phyloP scores from a whole-genome alignment of 345 rosid genomes.

The Lagerstroemia speciosa region DNA sequence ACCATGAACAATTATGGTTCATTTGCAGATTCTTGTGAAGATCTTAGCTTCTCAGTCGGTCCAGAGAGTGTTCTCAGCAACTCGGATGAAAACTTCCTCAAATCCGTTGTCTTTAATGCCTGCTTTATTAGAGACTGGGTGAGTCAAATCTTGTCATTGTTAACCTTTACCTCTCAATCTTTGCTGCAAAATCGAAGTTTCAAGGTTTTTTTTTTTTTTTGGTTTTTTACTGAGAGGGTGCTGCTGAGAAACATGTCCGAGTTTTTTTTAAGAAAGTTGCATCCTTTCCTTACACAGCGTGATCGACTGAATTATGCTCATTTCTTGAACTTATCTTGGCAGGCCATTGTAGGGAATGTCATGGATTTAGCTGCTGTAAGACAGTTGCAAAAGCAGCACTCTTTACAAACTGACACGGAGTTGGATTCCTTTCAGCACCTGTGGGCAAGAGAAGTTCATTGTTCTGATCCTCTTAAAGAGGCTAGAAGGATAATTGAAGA shows the following conservation, averaged over 20 bases:
- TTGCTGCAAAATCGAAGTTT: background rate
- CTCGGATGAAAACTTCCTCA: slow-evolving; percentile 56
- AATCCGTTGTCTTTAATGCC: slow-evolving; percentile 39
- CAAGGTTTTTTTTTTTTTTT: background rate
- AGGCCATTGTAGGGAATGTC: slow-evolving; percentile 40
- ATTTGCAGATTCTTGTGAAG: slow-evolving; percentile 46
- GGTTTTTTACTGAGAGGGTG: background rate
- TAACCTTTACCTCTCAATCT: background rate
- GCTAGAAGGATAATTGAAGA: slow-evolving; percentile 43
- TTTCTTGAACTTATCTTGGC: slow-evolving; percentile 18
- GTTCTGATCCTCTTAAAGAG: slow-evolving; percentile 34
- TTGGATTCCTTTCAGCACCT: slow-evolving; percentile 33
- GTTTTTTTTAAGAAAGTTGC: background rate
- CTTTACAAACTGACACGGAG: slow-evolving; percentile 27
- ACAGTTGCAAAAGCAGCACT: slow-evolving; percentile 40
- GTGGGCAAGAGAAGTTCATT: slow-evolving; percentile 53
- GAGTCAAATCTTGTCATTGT: slow-evolving; percentile 26
- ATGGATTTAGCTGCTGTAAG: slow-evolving; percentile 34
- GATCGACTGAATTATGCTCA: background rate
- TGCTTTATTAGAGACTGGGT: slow-evolving; percentile 53
- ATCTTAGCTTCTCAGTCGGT: slow-evolving; percentile 32
- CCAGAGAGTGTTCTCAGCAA: slow-evolving; percentile 38
- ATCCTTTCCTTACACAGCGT: background rate
- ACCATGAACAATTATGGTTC: slow-evolving; percentile 45
- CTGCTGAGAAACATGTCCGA: background rate